A percentile compares a stretch with the other conserved stretches of the same genome.
These are phyloP conservation scores for Vitis rotundifolia DNA, from an alignment of 164 flowering plant species.

Conservation along the genomic window DNA sequence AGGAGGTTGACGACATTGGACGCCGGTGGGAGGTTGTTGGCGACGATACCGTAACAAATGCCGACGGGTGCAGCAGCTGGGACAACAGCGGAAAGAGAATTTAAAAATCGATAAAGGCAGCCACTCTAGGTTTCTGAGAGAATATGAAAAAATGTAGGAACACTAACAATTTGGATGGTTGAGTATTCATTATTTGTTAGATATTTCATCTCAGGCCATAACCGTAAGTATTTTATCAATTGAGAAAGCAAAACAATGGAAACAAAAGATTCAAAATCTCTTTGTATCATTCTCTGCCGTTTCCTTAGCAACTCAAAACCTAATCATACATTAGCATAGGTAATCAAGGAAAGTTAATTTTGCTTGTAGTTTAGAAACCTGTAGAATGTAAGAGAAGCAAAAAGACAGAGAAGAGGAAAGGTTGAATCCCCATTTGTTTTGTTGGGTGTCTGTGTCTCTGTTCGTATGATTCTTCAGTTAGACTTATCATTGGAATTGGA, in stretches of 20 bases:
- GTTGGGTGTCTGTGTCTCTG: too few relatives aligned
- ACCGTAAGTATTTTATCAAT: too few relatives aligned
- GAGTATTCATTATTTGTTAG: too few relatives aligned
- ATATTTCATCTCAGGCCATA: too few relatives aligned
- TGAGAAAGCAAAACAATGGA: neutral
- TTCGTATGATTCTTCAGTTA: neutral
- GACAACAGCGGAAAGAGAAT: neutral
- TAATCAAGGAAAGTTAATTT: neutral
- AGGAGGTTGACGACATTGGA: conserved; percentile 25
- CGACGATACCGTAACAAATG: conserved; percentile 51
- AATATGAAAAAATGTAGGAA: too few relatives aligned
- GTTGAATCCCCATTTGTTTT: neutral
- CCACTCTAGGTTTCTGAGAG: too few relatives aligned
- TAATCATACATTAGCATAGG: too few relatives aligned
- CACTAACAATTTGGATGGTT: too few relatives aligned
- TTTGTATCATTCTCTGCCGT: neutral
- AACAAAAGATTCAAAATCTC: neutral
- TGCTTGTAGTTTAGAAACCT: neutral
- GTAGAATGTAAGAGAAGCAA: neutral
- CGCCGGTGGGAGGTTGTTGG: conserved; percentile 47
- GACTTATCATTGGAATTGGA: neutral
- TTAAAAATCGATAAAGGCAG: neutral
- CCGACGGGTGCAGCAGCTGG: conserved; percentile 43
- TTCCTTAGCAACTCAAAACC: neutral
- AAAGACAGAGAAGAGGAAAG: neutral